Evolutionary conservation across 305 asterid species (phyloP).

Genomic region (Solanum hybrid): DNA sequence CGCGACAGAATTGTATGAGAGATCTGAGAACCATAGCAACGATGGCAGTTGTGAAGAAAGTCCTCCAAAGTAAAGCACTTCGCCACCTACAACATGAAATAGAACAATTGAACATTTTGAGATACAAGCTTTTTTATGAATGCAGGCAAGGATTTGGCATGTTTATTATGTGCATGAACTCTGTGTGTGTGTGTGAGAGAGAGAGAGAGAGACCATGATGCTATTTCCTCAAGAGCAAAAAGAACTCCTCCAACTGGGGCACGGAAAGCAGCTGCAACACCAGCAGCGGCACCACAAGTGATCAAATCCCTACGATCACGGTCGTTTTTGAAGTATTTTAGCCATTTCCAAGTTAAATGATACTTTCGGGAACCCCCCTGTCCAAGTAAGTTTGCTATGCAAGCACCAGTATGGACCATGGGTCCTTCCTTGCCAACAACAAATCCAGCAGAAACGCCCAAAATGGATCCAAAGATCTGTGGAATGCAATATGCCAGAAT

Average conservation of each 20-base stretch:
- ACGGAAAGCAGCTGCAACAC: constrained; percentile 98
- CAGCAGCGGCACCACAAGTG: constrained; percentile 99
- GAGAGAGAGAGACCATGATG: constrained; percentile 61
- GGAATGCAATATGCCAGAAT: neutral
- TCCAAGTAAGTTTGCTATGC: constrained; percentile 92
- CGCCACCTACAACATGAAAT: constrained; percentile 9
- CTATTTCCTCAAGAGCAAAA: constrained; percentile 98
- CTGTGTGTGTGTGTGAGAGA: neutral
- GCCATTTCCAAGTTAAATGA: constrained; percentile 90
- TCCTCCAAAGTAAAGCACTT: constrained; percentile 57
- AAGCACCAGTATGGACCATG: constrained; percentile 97
- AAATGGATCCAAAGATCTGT: constrained; percentile 88
- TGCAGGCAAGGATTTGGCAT: neutral
- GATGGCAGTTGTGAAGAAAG: constrained; percentile 94
- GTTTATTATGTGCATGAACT: neutral
- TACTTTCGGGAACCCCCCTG: constrained; percentile 98
- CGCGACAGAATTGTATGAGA: constrained; percentile 55
- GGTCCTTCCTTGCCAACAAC: constrained; percentile 99
- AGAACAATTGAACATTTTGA: neutral
- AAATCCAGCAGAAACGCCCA: constrained; percentile 98
- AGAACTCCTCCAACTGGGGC: constrained; percentile 99
- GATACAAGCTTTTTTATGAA: neutral
- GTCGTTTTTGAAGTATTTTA: constrained; percentile 45
- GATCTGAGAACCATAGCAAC: constrained; percentile 81
- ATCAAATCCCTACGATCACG: constrained; percentile 72